phyloP scores from a whole-genome alignment of 2,329 filamentous ascomycete species.

The Thelonectria discophora region DNA sequence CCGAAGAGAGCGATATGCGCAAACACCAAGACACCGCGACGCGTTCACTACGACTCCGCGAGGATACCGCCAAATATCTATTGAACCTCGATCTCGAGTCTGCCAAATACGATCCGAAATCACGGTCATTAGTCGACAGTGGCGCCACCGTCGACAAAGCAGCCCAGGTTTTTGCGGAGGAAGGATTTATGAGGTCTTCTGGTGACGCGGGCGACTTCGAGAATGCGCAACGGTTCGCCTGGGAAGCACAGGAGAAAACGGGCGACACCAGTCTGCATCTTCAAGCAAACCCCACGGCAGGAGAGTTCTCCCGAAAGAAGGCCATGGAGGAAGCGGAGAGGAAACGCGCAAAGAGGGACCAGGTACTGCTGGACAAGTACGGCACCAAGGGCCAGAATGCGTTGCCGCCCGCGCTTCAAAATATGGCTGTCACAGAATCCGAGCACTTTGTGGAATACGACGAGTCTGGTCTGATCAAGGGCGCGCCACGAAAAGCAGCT shows the following conservation, averaged over 20 bases:
- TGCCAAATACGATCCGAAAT: conserved; percentile 97
- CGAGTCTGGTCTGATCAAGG: conserved; percentile 87
- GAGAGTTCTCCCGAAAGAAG: conserved; percentile 83
- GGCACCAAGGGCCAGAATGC: conserved; percentile 69
- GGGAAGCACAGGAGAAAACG: conserved; percentile 89
- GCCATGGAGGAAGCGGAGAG: conserved; percentile 77
- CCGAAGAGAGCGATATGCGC: conserved; percentile 96
- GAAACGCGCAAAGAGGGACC: conserved; percentile 73
- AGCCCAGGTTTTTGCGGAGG: conserved; percentile 86
- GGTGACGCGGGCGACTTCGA: conserved; percentile 96
- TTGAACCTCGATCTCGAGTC: conserved; percentile 95
- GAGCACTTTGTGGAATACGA: conserved; percentile 96
- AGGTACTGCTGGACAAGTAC: conserved; percentile 82
- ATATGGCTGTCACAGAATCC: conserved; percentile 77
- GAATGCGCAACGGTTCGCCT: conserved; percentile 86
- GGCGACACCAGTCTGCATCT: conserved; percentile 85
- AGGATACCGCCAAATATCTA: conserved; percentile 97
- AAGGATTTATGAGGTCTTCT: conserved; percentile 87
- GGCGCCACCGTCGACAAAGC: conserved; percentile 83
- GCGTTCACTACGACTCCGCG: conserved; percentile 87
- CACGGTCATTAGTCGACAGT: conserved; percentile 85
- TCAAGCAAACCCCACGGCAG: conserved; percentile 95
- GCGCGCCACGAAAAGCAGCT: conserved; percentile 76
- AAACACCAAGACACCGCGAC: conserved; percentile 91
- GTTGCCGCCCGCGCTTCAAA: conserved; percentile 69